phyloP scores from a whole-genome alignment of 345 rosid species.

The Euphorbia pulcherrima region DNA sequence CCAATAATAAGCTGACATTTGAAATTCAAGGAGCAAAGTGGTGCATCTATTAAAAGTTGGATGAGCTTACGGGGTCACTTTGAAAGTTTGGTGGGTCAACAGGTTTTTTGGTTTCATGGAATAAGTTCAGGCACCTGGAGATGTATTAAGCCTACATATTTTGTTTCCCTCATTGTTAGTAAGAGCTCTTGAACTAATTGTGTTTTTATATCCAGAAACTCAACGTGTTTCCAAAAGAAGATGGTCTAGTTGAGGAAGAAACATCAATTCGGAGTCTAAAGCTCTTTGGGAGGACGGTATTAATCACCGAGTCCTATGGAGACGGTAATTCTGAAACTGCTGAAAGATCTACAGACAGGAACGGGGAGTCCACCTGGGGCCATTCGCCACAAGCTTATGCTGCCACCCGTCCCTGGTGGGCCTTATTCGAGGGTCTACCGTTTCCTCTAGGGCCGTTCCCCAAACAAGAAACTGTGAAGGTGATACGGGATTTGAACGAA shows the following conservation, averaged over 20 bases:
- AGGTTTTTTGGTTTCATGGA: too few species aligned
- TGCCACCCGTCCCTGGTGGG: constrained; percentile 31
- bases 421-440: constrained; percentile 19
- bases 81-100: too few species aligned
- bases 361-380: too few species aligned
- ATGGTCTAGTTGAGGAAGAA: constrained; percentile 25
- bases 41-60: too few species aligned
- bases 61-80: too few species aligned
- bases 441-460: constrained; percentile 20
- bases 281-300: constrained; percentile 63
- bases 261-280: constrained; percentile 46
- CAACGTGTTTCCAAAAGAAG: constrained; percentile 29
- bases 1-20: too few species aligned
- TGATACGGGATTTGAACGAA: constrained; percentile 7
- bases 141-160: too few species aligned
- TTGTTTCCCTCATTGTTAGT: background rate
- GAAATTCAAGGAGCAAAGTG: too few species aligned
- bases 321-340: constrained; percentile 25
- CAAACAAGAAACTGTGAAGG: constrained; percentile 3
- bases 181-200: background rate
- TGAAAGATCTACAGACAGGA: too few species aligned
- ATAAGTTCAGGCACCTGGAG: too few species aligned
- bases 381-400: too few species aligned
- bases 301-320: constrained; percentile 36
- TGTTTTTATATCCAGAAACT: constrained; percentile 28